phyloP scores from a whole-genome alignment of 2,329 filamentous ascomycete species.

The Penicillium thymicola region DNA sequence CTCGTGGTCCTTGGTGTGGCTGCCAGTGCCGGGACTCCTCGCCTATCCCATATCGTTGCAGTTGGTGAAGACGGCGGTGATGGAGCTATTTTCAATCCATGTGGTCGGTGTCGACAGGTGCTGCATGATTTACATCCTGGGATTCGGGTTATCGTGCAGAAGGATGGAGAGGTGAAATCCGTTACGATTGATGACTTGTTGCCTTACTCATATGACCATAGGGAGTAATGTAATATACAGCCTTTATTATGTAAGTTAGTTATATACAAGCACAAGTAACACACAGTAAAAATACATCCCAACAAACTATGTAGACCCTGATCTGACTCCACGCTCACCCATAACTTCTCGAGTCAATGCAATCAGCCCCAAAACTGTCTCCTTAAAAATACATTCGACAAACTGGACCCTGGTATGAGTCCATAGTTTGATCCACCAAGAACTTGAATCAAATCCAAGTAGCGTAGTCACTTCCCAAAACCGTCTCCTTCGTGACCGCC shows the following conservation, averaged over 20 bases:
- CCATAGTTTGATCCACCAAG: background rate
- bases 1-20: constrained; percentile 28
- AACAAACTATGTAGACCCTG: background rate
- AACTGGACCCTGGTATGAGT: no score
- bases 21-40: constrained; percentile 18
- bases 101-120: constrained; percentile 29
- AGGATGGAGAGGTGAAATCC: background rate
- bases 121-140: constrained; percentile 26
- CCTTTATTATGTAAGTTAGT: background rate
- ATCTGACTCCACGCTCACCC: background rate
- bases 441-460: constrained; percentile 21
- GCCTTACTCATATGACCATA: background rate
- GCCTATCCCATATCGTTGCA: constrained; percentile 27
- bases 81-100: constrained; percentile 23
- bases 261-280: background rate
- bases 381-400: background rate
- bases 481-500: constrained; percentile 26
- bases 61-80: constrained; percentile 21
- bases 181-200: constrained; percentile 1
- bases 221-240: background rate
- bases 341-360: constrained; percentile 12
- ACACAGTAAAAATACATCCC: background rate
- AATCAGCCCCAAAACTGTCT: constrained; percentile 21
- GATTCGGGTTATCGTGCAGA: constrained; percentile 23
- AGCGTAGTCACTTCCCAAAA: constrained; percentile 22